phyloP scores from a whole-genome alignment of 768 basidiomycete genomes.

The Fomitopsis serialis region DNA sequence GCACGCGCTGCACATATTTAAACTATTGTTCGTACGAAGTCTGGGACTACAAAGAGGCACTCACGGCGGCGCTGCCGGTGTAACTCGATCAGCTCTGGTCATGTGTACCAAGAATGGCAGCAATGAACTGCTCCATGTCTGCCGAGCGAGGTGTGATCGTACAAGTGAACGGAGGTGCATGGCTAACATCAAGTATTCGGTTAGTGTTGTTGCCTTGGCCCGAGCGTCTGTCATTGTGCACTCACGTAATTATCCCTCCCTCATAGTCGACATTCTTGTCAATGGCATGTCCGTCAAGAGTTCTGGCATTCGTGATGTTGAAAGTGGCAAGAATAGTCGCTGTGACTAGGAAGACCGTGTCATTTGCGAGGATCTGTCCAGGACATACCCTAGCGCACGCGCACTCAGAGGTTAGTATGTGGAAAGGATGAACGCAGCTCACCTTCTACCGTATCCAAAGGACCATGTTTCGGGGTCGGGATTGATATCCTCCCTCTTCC shows the following conservation, averaged over 20 bases:
- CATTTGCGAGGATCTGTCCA: neutral
- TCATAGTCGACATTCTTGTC: neutral
- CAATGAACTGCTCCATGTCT: conserved; percentile 9
- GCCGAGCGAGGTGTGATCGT: conserved; percentile 15
- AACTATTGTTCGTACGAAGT: too few relatives aligned
- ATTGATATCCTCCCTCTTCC: neutral
- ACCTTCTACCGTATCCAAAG: neutral
- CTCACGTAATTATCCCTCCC: neutral
- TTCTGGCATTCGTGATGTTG: neutral
- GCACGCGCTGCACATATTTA: too few relatives aligned
- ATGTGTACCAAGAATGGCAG: neutral
- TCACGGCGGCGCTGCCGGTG: too few relatives aligned
- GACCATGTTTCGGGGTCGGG: neutral
- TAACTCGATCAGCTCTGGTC: too few relatives aligned
- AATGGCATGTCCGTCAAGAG: neutral
- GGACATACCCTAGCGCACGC: neutral
- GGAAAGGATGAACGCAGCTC: neutral
- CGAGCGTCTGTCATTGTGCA: too few relatives aligned
- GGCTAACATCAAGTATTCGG: conserved; percentile 6
- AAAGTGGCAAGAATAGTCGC: conserved; percentile 7
- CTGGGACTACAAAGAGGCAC: too few relatives aligned
- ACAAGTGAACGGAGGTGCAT: conserved; percentile 19
- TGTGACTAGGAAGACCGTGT: conserved; percentile 9
- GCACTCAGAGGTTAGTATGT: neutral
- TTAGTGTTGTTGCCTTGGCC: too few relatives aligned